Evolutionary conservation across 805 yeast species (phyloP), one percentile per base, ranked within the genome.

Genomic region (Teunomyces panamensis): DNA sequence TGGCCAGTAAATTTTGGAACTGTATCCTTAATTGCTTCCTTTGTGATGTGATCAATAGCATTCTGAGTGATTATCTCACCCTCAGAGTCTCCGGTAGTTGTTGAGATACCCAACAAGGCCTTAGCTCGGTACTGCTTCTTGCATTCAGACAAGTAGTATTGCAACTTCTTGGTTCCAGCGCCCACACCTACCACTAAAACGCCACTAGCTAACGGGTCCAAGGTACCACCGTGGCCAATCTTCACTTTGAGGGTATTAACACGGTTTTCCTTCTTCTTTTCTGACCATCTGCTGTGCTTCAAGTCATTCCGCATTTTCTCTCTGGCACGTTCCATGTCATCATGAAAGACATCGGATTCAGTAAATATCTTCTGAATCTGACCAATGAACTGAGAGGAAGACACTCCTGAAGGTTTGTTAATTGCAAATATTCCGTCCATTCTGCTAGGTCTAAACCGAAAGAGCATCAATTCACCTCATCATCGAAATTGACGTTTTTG

Each of bases 221-320:
- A 72, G 0, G 99, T 94, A 8, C 99, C 99, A 14, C 99, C 99
- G 65, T 94, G 99, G 1, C 99, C 99, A 74, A 92, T 85, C 60
- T 94, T 94, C 30, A 91, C 83, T 56, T 83, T 84, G 3, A 79
- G 70, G 29, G 74, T 73, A 20, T 76, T 69, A 27, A 78, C 71
- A 49, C 79, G 78, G 46, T 79, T 76, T 49, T 78, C 75, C 39
- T 80, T 75, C 32, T 81, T 74, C 46, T 69, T 73, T 45, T 73
- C 65, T 48, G 79, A 72, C 60, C 72, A 67, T 47, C 64, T 62
- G 43, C 64, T 66, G 59, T 70, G 69, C 36, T 63, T 64, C 11
- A 75, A 61, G 37, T 74, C 74, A 17, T 52, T 52, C 29, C 73
- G 68, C 50, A 79, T 74, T 20, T 69, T 74, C 10, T 75, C 73